Conservation (phyloP, 1,139 yeast genomes). For the Geotrichum phurueaensis region DNA sequence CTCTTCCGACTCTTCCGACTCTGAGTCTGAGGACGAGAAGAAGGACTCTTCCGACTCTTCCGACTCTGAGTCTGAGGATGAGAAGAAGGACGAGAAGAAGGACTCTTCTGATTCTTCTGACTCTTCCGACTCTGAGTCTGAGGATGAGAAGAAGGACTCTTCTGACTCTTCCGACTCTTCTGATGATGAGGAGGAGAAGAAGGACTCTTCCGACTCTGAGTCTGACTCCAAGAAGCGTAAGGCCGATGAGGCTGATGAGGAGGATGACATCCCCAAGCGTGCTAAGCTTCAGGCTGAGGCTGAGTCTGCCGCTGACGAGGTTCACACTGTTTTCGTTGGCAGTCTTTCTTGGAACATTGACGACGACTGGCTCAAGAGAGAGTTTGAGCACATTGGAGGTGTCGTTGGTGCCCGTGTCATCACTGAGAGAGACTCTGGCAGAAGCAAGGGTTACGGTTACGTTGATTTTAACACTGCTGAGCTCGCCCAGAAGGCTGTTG, state of each 20-base stretch:
- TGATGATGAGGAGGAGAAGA: background rate
- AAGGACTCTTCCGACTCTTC: slow-evolving; percentile 2
- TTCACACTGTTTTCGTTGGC: slow-evolving; percentile 91
- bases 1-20: background rate
- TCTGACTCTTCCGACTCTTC: slow-evolving; percentile 10
- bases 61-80: slow-evolving; percentile 6
- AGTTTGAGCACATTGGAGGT: slow-evolving; percentile 79
- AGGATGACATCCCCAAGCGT: slow-evolving; percentile 38
- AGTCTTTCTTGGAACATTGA: slow-evolving; percentile 96
- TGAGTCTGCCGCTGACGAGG: slow-evolving; percentile 29
- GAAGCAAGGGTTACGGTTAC: slow-evolving; percentile 96
- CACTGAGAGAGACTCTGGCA: slow-evolving; percentile 85
- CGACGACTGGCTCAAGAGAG: slow-evolving; percentile 85
- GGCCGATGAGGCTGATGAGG: slow-evolving; percentile 25
- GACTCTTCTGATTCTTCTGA: background rate
- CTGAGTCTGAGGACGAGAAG: background rate
- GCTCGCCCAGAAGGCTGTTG: slow-evolving; percentile 83
- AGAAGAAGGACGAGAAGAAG: background rate
- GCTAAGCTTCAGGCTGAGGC: slow-evolving; percentile 38
- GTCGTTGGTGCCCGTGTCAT: slow-evolving; percentile 86
- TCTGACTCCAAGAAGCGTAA: slow-evolving; percentile 22
- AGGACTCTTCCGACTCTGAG: slow-evolving; percentile 9
- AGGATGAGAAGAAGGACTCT: slow-evolving; percentile 1
- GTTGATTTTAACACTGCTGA: slow-evolving; percentile 80
- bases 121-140: slow-evolving; percentile 5